Base-by-base conservation (phyloP, 2,329 filamentous ascomycete genomes). In the Incumbomyces delicatus region DNA sequence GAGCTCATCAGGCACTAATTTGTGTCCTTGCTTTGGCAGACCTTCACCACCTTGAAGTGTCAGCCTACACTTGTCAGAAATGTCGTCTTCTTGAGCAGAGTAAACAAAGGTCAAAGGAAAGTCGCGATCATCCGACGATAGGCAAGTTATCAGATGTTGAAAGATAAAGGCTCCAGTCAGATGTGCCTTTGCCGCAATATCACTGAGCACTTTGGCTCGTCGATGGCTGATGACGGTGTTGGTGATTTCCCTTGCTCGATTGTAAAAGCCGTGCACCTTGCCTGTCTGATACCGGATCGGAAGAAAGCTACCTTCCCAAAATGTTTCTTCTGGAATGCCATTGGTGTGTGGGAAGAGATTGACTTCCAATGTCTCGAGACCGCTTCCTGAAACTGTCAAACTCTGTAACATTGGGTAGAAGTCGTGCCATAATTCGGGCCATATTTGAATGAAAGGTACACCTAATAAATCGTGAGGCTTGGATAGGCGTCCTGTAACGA, bases 41-140 rank as follows among this genome's bases (percentile, higher is more conserved):
- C 53, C 53, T 11, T 54, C 27, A n/a, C 47, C 46, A 27, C 50
- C 36, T 39, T 52, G 44, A n/a, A 56, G 38, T 14, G 40, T 54
- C 42, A 52, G 12, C 18, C 27, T 18, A 29, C 38, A 37, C 22
- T 34, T 49, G 33, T 47, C 50, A 20, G 42, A 13, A 2, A 32
- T 30, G 17, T 30, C 6, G 27, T 69, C 66, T 20, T 68, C 63
- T 3, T 67, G 62, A 13, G 74, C 67, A 1, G 70, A 72, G 51
- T 76, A 76, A 3, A 75, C 60, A 45, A 75, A 68, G 3, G 71
- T 72, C 37, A 76, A 58, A 2, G 73, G 73, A 11, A 75, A 67
- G 48, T 76, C 73, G 47, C 72, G 70, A 16, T 63, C 62, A 53
- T 69, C 69, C 1, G 62, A 58, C 17, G 64, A 65, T 4, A 76